phyloP scores from a whole-genome alignment of 805 yeast species.

The Jamesozyma spencerorum region DNA sequence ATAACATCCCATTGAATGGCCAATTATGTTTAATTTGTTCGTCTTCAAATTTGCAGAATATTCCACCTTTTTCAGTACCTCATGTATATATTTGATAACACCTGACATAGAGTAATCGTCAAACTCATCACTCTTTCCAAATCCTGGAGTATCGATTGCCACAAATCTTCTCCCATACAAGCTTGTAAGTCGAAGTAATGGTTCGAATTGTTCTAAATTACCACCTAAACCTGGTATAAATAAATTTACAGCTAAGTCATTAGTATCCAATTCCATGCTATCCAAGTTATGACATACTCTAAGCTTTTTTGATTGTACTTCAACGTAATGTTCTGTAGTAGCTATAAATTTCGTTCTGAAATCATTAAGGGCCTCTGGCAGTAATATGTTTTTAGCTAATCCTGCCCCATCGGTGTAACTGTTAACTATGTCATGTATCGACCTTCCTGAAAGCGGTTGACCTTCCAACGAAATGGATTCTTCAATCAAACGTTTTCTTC shows the following conservation, averaged over 20 bases:
- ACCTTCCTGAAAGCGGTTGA: slow-evolving; percentile 16
- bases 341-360: slow-evolving; percentile 19
- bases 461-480: slow-evolving; percentile 11
- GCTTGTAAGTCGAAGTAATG: slow-evolving; percentile 48
- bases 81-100: slow-evolving; percentile 6
- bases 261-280: background rate
- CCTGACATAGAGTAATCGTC: slow-evolving; percentile 15
- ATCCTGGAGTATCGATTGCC: slow-evolving; percentile 81
- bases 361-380: slow-evolving; percentile 12
- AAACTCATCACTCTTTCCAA: slow-evolving; percentile 44
- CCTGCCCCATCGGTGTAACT: slow-evolving; percentile 10
- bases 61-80: background rate
- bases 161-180: slow-evolving; percentile 54
- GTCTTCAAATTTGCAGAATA: background rate
- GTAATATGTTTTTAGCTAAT: slow-evolving; percentile 7
- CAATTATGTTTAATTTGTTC: slow-evolving; percentile 28
- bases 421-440: slow-evolving; percentile 13
- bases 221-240: slow-evolving; percentile 90
- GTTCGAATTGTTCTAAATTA: slow-evolving; percentile 75
- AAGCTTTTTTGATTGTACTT: slow-evolving; percentile 4
- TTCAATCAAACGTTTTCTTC: background rate
- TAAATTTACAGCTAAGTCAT: slow-evolving; percentile 38
- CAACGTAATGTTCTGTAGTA: slow-evolving; percentile 10
- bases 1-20: slow-evolving; percentile 70
- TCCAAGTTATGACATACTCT: slow-evolving; percentile 20